Evolutionary conservation across 2,329 filamentous ascomycete species (phyloP).

Genomic region (Penicillium sp.): DNA sequence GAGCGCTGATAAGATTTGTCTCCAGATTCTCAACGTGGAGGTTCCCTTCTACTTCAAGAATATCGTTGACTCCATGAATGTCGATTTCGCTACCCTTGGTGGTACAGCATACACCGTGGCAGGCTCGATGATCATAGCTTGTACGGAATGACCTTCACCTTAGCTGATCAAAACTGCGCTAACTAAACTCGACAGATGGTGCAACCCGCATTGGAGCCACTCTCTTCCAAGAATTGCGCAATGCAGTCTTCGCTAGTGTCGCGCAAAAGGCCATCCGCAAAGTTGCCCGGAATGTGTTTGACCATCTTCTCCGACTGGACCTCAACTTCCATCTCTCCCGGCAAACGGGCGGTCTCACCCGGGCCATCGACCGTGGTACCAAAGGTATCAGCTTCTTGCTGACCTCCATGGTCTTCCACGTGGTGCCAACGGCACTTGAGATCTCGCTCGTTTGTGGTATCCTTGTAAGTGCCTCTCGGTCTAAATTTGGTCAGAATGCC

Average conservation of each 20-base stretch:
- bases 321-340: conserved; percentile 91
- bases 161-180: conserved; percentile 4
- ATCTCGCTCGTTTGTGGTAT: conserved; percentile 97
- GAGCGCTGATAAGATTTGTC: conserved; percentile 73
- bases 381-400: conserved; percentile 98
- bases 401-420: conserved; percentile 98
- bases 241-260: conserved; percentile 95
- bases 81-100: conserved; percentile 84
- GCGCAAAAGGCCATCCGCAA: conserved; percentile 93
- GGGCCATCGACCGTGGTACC: conserved; percentile 93
- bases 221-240: conserved; percentile 88
- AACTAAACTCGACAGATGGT: conserved; percentile 62
- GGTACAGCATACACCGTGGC: conserved; percentile 87
- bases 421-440: conserved; percentile 89
- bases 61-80: conserved; percentile 97
- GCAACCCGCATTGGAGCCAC: conserved; percentile 85
- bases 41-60: conserved; percentile 99
- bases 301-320: conserved; percentile 84
- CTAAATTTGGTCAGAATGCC: background rate
- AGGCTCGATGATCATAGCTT: conserved; percentile 89
- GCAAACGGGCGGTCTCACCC: conserved; percentile 90
- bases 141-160: conserved; percentile 46
- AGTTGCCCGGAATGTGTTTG: conserved; percentile 90
- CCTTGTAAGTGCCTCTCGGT: conserved; percentile 54
- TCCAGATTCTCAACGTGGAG: conserved; percentile 81